Base-by-base conservation (phyloP, 495 filamentous ascomycete species). In the Xylaria curta region DNA sequence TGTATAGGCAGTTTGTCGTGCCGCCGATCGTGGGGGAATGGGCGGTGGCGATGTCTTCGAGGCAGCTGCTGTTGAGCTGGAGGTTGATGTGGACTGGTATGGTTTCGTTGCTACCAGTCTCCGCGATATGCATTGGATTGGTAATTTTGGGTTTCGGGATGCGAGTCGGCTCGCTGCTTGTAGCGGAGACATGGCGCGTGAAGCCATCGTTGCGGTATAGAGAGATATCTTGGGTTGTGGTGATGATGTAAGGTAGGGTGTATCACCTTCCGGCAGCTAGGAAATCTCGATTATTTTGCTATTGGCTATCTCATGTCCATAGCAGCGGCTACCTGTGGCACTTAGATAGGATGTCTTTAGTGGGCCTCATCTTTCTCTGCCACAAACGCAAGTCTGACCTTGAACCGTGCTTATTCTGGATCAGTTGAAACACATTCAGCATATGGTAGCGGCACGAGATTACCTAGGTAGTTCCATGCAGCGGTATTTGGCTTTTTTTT, bases 31-130 rank as follows among this genome's bases (percentile, higher is more conserved):
- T 28, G 62, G 62, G 13, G 68, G 38, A 7, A 70, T n/a, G 1
- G 54, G 40, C 28, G 69, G 36, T 60, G 58, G 19, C 33, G 58
- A n/a, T 3, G 58, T 60, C 31, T 60, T 60, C 33, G 58, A 4
- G 17, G 31, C 31, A 2, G 56, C 21, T 26, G 56, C 21, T 26
- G 51, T 59, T 3, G 74, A 69, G 5, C 54, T 24, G 5, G 61
- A 4, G 56, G 51, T 1, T 8, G 65, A 19, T 8, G 65, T 10
- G 51, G 36, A 36, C 36, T 19, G 28, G 65, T 65, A 72, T 12
- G 24, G 47, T 61, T 69, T 77, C 12, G 72, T 64, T 44, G 63
- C 56, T 36, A 73, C 46, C 40, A 75, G 40, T 17, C 73, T 73
- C 42, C 73, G 75, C 31, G 60, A 19, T 4, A n/a, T 24, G 61